Base-by-base conservation (phyloP, 2,329 filamentous ascomycete species). In the Tolypocladium sp. region DNA sequence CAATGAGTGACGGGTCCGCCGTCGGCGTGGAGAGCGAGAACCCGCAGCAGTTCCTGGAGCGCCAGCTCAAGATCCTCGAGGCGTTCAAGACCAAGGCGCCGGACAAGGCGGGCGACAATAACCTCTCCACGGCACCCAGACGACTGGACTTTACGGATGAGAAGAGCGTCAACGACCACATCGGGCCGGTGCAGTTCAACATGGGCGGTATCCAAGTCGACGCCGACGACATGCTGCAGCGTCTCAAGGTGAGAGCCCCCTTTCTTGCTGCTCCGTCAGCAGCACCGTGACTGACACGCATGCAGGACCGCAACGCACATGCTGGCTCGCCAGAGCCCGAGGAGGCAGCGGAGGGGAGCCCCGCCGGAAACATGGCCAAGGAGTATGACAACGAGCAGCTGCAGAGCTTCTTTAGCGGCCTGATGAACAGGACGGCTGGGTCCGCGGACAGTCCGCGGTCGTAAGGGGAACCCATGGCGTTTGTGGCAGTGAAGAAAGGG, bases 171-270 rank as follows among this genome's bases (percentile, higher is more conserved):
- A 87, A 86, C 66, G 90, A 93, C 68, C 92, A 96, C 67, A 96
- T 96, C 68, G 92, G 92, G 0, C 92, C 92, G 0, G 92, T 97
- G 63, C 92, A 96, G 70, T 97, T 97, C 77, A 99, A 99, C 71
- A 94, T 99, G 82, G 94, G 94, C 49, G 94, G 94, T 57, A 97
- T 99, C 63, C 92, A 96, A 70, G 90, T 96, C 37, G 92, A 97
- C 74, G 92, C 92, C 10, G 92, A 96, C 69, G 92, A 96, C 68
- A 94, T 95, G 89, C 76, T 96, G 60, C 89, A 92, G 72, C 85
- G 89, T 66, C 79, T 96, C 61, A 92, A 92, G 84, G 91, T 93
- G 75, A 68, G 76, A 33, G 22, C 2, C n/a, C 20, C 8, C 27
- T 15, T 38, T 35, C 8, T 35, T 10, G 12, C 25, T 30, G 13